Evolutionary conservation across 2,329 filamentous ascomycete genomes (phyloP), one percentile per base, ranked within the genome.

Genomic region (Ophiostoma sp.): DNA sequence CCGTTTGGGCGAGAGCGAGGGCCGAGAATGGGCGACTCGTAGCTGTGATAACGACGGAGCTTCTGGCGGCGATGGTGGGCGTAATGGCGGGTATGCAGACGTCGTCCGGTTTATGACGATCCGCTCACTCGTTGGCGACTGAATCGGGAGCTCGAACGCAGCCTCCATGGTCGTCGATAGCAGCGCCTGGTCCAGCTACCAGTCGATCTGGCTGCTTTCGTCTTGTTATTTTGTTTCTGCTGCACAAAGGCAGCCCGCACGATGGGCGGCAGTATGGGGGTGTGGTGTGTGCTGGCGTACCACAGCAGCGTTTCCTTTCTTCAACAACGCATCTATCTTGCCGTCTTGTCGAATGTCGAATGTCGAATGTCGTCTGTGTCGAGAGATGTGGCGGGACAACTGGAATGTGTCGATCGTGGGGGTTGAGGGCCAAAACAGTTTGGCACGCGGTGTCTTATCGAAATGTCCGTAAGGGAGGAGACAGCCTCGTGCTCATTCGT

Each of bases 91-190:
- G 12, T 50, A 68, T 39, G 66, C 59, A 11, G 48, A 22, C 33
- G 72, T 25, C 22, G 69, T 50, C 71, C 74, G 61, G 68, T 72
- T 73, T 69, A 70, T 68, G 31, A 63, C 33, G 8, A 59, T 70
- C 31, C 50, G 19, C 57, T 71, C 70, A 55, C 57, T 73, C 59
- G 76, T 69, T 39, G 77, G 73, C 25, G 72, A 72, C 73, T 73
- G 75, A 28, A 76, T 75, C 2, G 76, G 74, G 25, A 78, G 77
- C 61, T 77, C 78, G 70, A 77, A 72, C 0, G 75, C 31, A 8
- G 74, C 74, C 72, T 78, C 78, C 78, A 79, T 69, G 19, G 66
- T 69, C 45, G 66, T 55, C 66, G 66, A 69, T 36, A 19, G 17
- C 45, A 2, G 66, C 50, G 33, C 33, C 8, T 36, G 33, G 4